Evolutionary conservation across 495 filamentous ascomycete genomes (phyloP).

Genomic region (Hyaloscypha finlandica): DNA sequence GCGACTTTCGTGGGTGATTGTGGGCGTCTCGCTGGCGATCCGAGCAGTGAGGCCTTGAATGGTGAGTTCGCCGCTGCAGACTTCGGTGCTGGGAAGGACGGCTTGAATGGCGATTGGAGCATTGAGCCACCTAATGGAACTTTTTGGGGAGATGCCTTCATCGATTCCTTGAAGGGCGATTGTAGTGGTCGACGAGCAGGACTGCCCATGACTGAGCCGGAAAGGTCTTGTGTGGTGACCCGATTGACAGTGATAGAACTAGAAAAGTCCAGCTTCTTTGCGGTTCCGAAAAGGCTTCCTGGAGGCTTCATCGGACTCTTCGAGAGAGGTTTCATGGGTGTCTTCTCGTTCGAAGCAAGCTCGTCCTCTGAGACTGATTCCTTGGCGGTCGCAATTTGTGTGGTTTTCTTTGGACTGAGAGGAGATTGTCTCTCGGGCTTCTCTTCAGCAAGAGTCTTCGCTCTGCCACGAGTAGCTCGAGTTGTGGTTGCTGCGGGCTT

Average conservation of each 20-base stretch:
- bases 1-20: slow-evolving; percentile 43
- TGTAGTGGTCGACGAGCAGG: slow-evolving; percentile 48
- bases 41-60: slow-evolving; percentile 44
- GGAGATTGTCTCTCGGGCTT: slow-evolving; percentile 32
- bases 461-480: slow-evolving; percentile 29
- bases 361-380: slow-evolving; percentile 52
- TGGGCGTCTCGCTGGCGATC: slow-evolving; percentile 51
- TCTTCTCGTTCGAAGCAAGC: slow-evolving; percentile 51
- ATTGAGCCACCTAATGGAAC: slow-evolving; percentile 18
- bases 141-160: slow-evolving; percentile 50
- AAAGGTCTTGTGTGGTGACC: slow-evolving; percentile 26
- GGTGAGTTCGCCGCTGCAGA: slow-evolving; percentile 30
- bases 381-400: slow-evolving; percentile 41
- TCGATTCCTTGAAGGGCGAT: slow-evolving; percentile 49
- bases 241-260: slow-evolving; percentile 18
- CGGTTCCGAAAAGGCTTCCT: slow-evolving; percentile 31
- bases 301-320: slow-evolving; percentile 49
- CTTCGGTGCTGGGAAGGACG: slow-evolving; percentile 22
- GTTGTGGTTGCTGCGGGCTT: slow-evolving; percentile 29
- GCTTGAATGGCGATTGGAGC: slow-evolving; percentile 32
- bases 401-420: slow-evolving; percentile 60
- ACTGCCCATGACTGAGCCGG: slow-evolving; percentile 40
- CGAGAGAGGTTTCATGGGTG: slow-evolving; percentile 47
- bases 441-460: slow-evolving; percentile 18
- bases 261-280: slow-evolving; percentile 33